These are phyloP conservation scores for Akanthomyces dipterigenus DNA, from an alignment of 2,329 filamentous ascomycete genomes.

Conservation along the genomic window DNA sequence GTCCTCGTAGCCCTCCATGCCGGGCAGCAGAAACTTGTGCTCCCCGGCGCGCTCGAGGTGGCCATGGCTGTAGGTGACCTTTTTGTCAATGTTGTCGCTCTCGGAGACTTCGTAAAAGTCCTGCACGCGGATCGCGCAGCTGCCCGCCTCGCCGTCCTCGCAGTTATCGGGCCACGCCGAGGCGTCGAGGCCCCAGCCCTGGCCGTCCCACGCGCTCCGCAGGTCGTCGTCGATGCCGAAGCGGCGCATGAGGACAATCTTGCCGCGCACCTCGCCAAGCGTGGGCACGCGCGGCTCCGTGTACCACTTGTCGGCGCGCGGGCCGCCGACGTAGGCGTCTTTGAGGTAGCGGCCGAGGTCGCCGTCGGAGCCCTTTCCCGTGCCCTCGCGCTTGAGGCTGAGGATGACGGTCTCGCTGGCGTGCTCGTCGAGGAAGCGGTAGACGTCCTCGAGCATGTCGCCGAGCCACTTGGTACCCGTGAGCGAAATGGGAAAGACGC, in stretches of 20 bases:
- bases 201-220: conserved; percentile 36
- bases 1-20: conserved; percentile 21
- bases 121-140: conserved; percentile 69
- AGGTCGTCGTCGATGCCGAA: conserved; percentile 61
- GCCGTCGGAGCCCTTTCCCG: conserved; percentile 70
- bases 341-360: conserved; percentile 70
- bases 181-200: conserved; percentile 54
- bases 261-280: conserved; percentile 72
- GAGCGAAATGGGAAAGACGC: conserved; percentile 80
- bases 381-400: conserved; percentile 85
- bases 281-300: conserved; percentile 69
- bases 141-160: conserved; percentile 63
- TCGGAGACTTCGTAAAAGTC: conserved; percentile 89
- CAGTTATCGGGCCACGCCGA: conserved; percentile 83
- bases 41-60: conserved; percentile 69
- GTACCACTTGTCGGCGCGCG: conserved; percentile 61
- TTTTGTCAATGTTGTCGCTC: conserved; percentile 68
- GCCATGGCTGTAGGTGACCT: conserved; percentile 65
- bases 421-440: conserved; percentile 69
- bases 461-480: conserved; percentile 74
- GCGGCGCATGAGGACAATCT: conserved; percentile 76
- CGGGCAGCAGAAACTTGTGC: conserved; percentile 39
- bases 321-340: conserved; percentile 58
- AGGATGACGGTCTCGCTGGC: conserved; percentile 78
- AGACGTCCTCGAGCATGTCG: conserved; percentile 62